Evolutionary conservation across 352 stramenopile genomes (phyloP).

Genomic region (Globisporangium alternatum): DNA sequence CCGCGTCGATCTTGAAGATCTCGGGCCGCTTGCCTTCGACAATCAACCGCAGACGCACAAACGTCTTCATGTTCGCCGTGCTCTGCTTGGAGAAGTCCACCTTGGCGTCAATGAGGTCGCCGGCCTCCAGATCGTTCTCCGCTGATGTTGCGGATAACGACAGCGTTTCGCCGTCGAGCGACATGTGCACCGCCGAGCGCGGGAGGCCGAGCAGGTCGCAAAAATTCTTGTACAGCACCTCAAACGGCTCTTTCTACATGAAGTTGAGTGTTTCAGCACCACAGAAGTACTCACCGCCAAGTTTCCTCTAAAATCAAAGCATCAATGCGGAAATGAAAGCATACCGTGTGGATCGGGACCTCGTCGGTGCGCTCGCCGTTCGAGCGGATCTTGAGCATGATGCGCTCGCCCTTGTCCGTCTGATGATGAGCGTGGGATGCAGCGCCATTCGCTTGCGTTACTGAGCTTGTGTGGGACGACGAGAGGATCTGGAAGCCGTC

Average conservation of each 20-base stretch:
- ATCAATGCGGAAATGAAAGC: slow-evolving; percentile 1
- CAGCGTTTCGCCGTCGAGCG: slow-evolving; percentile 50
- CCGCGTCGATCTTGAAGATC: slow-evolving; percentile 53
- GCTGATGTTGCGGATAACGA: slow-evolving; percentile 25
- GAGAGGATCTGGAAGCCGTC: slow-evolving; percentile 14
- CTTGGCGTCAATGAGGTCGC: slow-evolving; percentile 69
- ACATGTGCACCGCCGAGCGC: slow-evolving; percentile 55
- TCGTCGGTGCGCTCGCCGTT: slow-evolving; percentile 57
- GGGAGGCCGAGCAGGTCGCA: slow-evolving; percentile 63
- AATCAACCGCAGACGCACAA: slow-evolving; percentile 52
- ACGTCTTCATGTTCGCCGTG: slow-evolving; percentile 44
- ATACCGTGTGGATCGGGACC: slow-evolving; percentile 54
- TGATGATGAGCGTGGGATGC: neutral
- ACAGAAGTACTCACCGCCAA: neutral
- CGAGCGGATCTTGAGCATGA: slow-evolving; percentile 53
- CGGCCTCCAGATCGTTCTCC: slow-evolving; percentile 43
- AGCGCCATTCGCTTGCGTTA: neutral
- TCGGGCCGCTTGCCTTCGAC: slow-evolving; percentile 52
- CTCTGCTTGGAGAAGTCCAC: slow-evolving; percentile 63
- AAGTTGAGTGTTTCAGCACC: neutral
- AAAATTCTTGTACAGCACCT: slow-evolving; percentile 59
- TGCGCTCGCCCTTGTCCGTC: slow-evolving; percentile 46
- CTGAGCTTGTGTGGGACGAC: neutral
- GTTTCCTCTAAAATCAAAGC: neutral
- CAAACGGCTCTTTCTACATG: slow-evolving; percentile 60